These are phyloP conservation scores for Diaporthe aspalathi DNA, from an alignment of 2,329 filamentous ascomycete species.

Conservation along the genomic window DNA sequence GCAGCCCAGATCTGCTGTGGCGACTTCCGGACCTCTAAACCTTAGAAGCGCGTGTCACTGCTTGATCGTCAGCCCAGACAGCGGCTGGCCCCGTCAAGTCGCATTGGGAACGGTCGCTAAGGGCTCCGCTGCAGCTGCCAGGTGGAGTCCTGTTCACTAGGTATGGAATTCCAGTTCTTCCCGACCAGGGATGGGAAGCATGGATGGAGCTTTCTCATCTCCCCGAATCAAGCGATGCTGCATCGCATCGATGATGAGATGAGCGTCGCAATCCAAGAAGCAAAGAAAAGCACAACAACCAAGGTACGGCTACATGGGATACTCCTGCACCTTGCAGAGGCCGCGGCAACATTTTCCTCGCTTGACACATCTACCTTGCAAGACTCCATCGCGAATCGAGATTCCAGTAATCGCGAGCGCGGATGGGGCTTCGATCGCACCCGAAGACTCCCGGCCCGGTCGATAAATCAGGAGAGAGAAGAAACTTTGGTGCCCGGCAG, in stretches of 20 bases:
- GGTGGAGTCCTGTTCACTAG: constrained; percentile 28
- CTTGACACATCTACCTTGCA: constrained; percentile 22
- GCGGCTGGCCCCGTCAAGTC: constrained; percentile 37
- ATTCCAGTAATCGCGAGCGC: constrained; percentile 9
- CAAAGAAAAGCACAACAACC: constrained; percentile 1
- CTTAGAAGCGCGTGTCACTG: constrained; percentile 22
- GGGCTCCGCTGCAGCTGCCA: constrained; percentile 15
- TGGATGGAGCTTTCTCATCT: not conserved
- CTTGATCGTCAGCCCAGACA: constrained; percentile 36
- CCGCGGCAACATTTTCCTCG: constrained; percentile 1
- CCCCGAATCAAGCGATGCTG: constrained; percentile 13
- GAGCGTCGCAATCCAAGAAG: not conserved
- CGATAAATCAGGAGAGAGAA: constrained; percentile 28
- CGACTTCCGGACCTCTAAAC: constrained; percentile 35
- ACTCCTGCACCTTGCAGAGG: not conserved
- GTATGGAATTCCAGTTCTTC: no score
- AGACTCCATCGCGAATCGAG: constrained; percentile 23
- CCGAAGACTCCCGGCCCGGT: constrained; percentile 28
- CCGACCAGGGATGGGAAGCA: not conserved
- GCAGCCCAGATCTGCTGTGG: constrained; percentile 24
- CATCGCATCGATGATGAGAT: constrained; percentile 14
- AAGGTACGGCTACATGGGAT: constrained; percentile 10
- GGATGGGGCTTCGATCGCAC: constrained; percentile 9
- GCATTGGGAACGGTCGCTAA: constrained; percentile 9
- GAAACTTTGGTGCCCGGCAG: constrained; percentile 7